Base-by-base conservation (phyloP, 2,329 filamentous ascomycete genomes). In the Fonsecaea erecta region DNA sequence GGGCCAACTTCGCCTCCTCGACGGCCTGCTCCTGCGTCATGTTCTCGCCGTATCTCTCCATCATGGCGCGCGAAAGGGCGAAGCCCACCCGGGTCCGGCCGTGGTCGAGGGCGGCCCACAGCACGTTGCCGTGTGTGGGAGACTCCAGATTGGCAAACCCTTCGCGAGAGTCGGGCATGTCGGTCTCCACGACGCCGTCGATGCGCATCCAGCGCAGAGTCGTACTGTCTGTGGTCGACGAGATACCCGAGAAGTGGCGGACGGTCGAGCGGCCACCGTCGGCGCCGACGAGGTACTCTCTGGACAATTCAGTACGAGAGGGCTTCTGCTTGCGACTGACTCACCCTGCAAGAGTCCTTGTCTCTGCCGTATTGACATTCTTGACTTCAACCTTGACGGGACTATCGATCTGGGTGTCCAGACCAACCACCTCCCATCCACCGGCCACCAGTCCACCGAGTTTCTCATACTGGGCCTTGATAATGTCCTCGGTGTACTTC, bases 401-500 rank as follows among this genome's bases (percentile, higher is more conserved):
- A 24, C 16, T 18, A 24, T 48, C 43, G 9, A 14, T 12, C 43
- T 21, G 43, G 12, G 21, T 24, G 43, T 18, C 24, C 43, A 48
- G 24, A 24, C 26, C 24, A n/a, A 30, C 11, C 32, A 37, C 18
- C 34, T 57, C 35, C 54, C 32, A 57, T 26, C 35, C 35, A 24
- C 24, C 24, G 9, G 32, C 35, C n/a, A 57, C 24, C 18, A 37
- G 7, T 26, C 32, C 54, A 18, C 18, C 32, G 14, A 57, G 26
- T 35, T 32, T 28, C 35, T 57, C 35, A 18, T 40, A 16, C 35
- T 35, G 34, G 30, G 6, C 37, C 37, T 43, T 26, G 11, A 60
- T 9, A 30, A 52, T 60, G 32, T 60, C 58, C 37, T 60, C 58
- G 3, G 58, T 26, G 28, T 60, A 60, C 28, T 60, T 52, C 21